Evolutionary conservation across 768 basidiomycete genomes (phyloP).

Genomic region (Mycena epipterygia): DNA sequence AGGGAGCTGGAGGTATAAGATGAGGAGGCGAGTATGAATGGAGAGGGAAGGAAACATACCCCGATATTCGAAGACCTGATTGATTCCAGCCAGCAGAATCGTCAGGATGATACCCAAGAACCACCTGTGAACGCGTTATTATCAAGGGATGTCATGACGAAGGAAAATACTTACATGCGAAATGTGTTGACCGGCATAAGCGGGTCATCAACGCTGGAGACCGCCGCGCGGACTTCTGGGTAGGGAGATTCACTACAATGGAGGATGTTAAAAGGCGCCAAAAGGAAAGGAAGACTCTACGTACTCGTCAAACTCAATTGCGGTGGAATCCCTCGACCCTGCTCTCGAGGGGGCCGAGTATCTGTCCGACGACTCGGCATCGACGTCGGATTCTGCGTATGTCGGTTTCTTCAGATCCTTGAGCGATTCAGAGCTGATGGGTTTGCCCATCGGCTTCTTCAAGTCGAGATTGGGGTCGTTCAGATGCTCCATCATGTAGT

Average conservation of each 20-base stretch:
- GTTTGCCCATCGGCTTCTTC: slow-evolving; percentile 46
- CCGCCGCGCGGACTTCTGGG: slow-evolving; percentile 91
- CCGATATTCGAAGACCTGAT: slow-evolving; percentile 70
- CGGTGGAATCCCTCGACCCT: slow-evolving; percentile 67
- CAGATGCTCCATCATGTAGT: slow-evolving; percentile 78
- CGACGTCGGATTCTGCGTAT: slow-evolving; percentile 56
- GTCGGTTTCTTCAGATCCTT: slow-evolving; percentile 49
- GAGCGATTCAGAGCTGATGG: slow-evolving; percentile 34
- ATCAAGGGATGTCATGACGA: neutral
- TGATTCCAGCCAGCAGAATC: slow-evolving; percentile 60
- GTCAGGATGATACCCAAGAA: slow-evolving; percentile 76
- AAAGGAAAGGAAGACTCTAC: slow-evolving; percentile 51
- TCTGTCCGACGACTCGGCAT: slow-evolving; percentile 62
- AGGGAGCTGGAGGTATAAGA: slow-evolving; percentile 75
- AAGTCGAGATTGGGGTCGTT: slow-evolving; percentile 88
- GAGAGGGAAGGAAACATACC: slow-evolving; percentile 57
- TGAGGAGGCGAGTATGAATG: slow-evolving; percentile 64
- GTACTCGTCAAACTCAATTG: slow-evolving; percentile 80
- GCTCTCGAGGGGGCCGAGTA: slow-evolving; percentile 60
- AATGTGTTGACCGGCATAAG: slow-evolving; percentile 86
- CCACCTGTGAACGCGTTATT: slow-evolving; percentile 61
- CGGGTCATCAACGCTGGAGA: slow-evolving; percentile 88
- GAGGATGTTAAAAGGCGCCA: slow-evolving; percentile 19
- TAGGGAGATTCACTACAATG: slow-evolving; percentile 84
- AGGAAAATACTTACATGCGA: slow-evolving; percentile 66